Evolutionary conservation across 2,329 filamentous ascomycete species (phyloP), one percentile per base, ranked within the genome.

Genomic region (Botrytis deweyae): DNA sequence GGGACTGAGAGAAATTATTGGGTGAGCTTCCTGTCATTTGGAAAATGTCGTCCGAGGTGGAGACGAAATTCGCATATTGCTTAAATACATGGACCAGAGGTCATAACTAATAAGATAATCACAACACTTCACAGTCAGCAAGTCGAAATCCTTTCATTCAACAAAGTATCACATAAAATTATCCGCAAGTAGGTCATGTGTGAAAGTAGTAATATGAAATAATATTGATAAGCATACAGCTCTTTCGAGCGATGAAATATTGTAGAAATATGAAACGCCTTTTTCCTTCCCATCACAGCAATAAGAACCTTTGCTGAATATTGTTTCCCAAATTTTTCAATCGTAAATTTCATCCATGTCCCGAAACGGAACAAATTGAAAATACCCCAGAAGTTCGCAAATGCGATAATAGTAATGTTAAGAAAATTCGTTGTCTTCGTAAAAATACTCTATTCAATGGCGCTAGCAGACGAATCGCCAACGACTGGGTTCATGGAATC

Each of bases 401-500:
- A n/a, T 70, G 42, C 68, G 59, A 42, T 10, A 52, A 52, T 52
- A 36, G 62, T 49, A 33, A 36, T 44, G 20, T 55, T 40, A 72
- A 72, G 62, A 65, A 71, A 52, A 72, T 72, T 72, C 69, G 69
- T 72, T 25, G 25, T 20, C 61, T 12, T 52, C 38, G n/a, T 52
- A 36, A 61, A 25, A 36, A 42, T 33, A 9, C 33, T 76, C 67
- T 87, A 88, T 82, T 88, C 87, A 75, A 89, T 86, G 64, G 88
- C 88, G 49, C 87, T 88, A 75, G 84, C 82, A 71, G 84, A 84
- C 73, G 86, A 83, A 42, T 85, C 86, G 78, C 88, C 85, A 25
- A 87, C 85, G 61, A 92, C 86, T 52, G 91, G 91, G 85, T 93
- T 93, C 78, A 93, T 88, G 78, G 87, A 86, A 82, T 91, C 90